These are phyloP conservation scores for Filobasidium floriforme DNA, from an alignment of 768 basidiomycete species.

Conservation along the genomic window DNA sequence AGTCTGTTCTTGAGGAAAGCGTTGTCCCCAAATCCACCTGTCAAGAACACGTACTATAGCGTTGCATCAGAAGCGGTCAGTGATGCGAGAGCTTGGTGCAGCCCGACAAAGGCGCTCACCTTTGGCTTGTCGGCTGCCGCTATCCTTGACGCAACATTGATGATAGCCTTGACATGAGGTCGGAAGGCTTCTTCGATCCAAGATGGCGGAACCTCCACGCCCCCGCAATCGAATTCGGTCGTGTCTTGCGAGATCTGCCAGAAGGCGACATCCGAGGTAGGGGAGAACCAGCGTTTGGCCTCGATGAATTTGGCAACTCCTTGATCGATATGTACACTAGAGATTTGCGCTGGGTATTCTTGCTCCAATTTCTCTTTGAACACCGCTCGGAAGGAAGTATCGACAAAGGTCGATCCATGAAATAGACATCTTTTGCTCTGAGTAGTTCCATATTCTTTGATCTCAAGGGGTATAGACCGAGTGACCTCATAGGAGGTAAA, in stretches of 20 bases:
- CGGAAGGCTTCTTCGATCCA: not conserved
- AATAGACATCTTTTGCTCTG: not conserved
- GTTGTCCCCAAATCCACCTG: constrained; percentile 4
- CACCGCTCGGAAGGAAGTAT: not conserved
- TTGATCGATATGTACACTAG: not conserved
- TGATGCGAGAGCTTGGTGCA: not conserved
- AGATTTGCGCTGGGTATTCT: not conserved
- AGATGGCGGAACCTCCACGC: not conserved
- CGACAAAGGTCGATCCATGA: constrained; percentile 3
- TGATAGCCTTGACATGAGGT: not conserved
- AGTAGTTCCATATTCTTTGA: not conserved
- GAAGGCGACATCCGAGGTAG: not conserved
- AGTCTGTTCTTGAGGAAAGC: not conserved
- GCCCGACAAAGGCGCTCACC: not conserved
- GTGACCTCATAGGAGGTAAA: constrained; percentile 1
- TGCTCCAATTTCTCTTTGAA: not conserved
- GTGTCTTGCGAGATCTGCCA: not conserved
- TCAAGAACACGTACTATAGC: not conserved
- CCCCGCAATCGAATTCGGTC: not conserved
- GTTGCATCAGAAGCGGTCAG: not conserved
- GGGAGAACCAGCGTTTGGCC: not conserved
- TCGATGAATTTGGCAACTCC: not conserved
- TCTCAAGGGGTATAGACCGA: not conserved
- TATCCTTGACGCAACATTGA: too few species aligned
- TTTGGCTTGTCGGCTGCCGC: not conserved